Evolutionary conservation across 2,329 filamentous ascomycete species (phyloP), one percentile per base, ranked within the genome.

Genomic region (Lithohypha guttulata): DNA sequence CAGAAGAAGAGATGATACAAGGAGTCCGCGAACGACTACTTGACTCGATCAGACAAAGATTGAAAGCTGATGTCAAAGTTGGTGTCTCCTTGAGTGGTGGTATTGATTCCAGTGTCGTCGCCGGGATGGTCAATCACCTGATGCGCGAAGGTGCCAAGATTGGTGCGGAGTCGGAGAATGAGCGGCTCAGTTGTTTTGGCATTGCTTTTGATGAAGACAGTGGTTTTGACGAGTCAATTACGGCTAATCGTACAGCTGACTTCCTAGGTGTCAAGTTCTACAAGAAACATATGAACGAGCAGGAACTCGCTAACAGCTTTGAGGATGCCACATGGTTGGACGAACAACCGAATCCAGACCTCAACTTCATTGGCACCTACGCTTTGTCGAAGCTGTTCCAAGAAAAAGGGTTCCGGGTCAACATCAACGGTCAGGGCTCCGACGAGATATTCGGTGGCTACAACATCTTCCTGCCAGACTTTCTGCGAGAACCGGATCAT

Each of bases 401-500:
- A 9, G 56, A 66, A 26, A 53, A 61, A 7, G 70, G 69, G 6
- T 61, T 68, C 51, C 71, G 71, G 42, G 71, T 74, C 3, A 64
- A 76, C 2, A 55, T 76, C 3, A 73, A 69, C 0, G 64, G 64
- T 15, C 68, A 72, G 48, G 69, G 69, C 3, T 55, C 68, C 6
- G 71, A 75, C 44, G 71, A 75, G 55, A 60, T 66, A 35, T 75
- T 75, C 49, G 64, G 58, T 2, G 72, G 72, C 20, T 76, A 75
- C 44, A 54, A 59, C 0, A 55, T 60, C 32, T 68, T 68, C 39
- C 49, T 62, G 0, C 54, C 61, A 1, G 69, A 74, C 37, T 64
- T 62, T 37, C 57, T 76, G 2, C 59, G 62, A 8, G 71, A 73
- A 46, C 49, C 61, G 1, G 72, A 75, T 46, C 35, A 34, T 6